These are phyloP conservation scores for Dendrobium catenatum DNA, from an alignment of 106 monocot species.

Conservation along the genomic window DNA sequence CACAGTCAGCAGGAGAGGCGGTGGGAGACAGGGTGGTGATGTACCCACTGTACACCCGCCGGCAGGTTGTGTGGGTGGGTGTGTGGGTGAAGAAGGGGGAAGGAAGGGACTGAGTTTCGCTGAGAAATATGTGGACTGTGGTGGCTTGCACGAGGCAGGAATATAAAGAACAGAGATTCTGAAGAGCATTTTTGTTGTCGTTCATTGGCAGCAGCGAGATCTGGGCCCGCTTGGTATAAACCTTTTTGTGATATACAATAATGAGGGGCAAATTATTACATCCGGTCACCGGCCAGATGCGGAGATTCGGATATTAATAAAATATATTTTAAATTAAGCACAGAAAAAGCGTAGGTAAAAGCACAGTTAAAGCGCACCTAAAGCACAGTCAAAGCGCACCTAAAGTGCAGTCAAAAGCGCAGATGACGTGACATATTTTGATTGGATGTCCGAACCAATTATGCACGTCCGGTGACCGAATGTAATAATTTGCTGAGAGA, in stretches of 20 bases:
- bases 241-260: neutral
- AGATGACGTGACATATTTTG: too few species aligned
- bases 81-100: neutral
- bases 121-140: neutral
- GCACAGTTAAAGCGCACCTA: too few species aligned
- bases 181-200: neutral
- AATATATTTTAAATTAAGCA: too few species aligned
- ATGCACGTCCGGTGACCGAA: too few species aligned
- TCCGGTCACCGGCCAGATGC: too few species aligned
- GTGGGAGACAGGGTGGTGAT: neutral
- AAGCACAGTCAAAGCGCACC: too few species aligned
- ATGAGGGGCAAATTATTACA: too few species aligned
- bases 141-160: neutral
- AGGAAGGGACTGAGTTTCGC: neutral
- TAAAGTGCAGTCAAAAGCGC: too few species aligned
- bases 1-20: neutral
- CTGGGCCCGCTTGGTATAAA: neutral
- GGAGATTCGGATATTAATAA: too few species aligned
- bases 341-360: too few species aligned
- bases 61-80: neutral
- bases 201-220: neutral
- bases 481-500: too few species aligned
- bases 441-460: too few species aligned
- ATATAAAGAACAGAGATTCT: neutral
- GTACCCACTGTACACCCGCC: neutral